Evolutionary conservation across 1,139 yeast genomes (phyloP).

Genomic region (Casaregolazyma lundiana): DNA sequence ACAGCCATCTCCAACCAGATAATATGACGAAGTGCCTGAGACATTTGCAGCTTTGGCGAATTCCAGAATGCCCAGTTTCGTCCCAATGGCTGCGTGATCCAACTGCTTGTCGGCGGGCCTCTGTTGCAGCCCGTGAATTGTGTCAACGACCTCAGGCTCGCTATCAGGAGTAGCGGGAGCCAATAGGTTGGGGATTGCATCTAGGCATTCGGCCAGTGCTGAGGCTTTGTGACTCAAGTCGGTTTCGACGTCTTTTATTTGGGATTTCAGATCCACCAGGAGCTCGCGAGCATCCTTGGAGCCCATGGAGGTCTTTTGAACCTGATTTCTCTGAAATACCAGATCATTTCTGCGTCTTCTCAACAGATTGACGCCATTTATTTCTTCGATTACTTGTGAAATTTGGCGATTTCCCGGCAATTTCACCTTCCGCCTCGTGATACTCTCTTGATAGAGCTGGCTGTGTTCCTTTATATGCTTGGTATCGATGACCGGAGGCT

Average conservation of each 20-base stretch:
- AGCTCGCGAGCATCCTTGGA: conserved; percentile 15
- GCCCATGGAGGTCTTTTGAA: conserved; percentile 18
- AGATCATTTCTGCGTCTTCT: conserved; percentile 23
- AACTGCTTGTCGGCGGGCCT: conserved; percentile 20
- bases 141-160: conserved; percentile 37
- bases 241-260: conserved; percentile 38
- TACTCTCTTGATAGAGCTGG: conserved; percentile 42
- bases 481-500: conserved; percentile 46
- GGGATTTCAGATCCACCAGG: conserved; percentile 27
- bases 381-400: conserved; percentile 29
- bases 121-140: conserved; percentile 22
- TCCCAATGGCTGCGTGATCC: conserved; percentile 70
- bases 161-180: conserved; percentile 42
- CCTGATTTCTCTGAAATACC: conserved; percentile 27
- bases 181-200: conserved; percentile 64
- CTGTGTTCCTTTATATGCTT: conserved; percentile 42
- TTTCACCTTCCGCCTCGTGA: conserved; percentile 43
- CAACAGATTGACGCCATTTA: conserved; percentile 24
- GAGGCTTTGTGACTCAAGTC: conserved; percentile 38
- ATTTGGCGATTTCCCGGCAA: conserved; percentile 34
- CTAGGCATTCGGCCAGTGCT: conserved; percentile 38
- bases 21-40: conserved; percentile 89
- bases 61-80: conserved; percentile 58
- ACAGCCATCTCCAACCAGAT: conserved; percentile 81
- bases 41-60: conserved; percentile 66